These are phyloP conservation scores for Quercus lobata DNA, from an alignment of 331 rosid genomes.

Conservation along the genomic window DNA sequence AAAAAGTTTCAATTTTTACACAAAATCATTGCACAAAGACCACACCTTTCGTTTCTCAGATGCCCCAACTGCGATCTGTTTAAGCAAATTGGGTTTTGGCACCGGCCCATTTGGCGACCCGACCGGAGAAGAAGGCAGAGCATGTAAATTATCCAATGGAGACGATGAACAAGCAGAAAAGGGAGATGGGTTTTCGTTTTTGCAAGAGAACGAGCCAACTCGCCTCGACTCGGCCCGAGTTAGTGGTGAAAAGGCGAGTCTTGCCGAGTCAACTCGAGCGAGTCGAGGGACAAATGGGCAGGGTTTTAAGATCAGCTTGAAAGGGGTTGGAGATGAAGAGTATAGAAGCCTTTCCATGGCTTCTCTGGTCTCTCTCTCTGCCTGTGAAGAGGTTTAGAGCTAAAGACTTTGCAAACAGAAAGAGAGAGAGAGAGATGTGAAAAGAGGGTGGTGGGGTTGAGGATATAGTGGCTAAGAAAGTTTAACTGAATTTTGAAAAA, in stretches of 20 bases:
- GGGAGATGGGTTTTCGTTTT: conserved; percentile 22
- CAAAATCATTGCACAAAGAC: background rate
- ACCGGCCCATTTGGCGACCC: conserved; percentile 25
- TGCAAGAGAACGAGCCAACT: conserved; percentile 16
- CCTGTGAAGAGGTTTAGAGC: conserved; percentile 22
- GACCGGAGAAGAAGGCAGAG: conserved; percentile 23
- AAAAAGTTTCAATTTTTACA: background rate
- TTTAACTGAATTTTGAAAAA: background rate
- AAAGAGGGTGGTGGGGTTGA: background rate
- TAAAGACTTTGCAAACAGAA: conserved; percentile 19
- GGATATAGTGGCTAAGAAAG: conserved; percentile 43
- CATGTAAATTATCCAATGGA: conserved; percentile 13
- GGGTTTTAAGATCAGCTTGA: conserved; percentile 32
- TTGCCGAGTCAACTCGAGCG: conserved; percentile 26
- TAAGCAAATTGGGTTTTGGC: conserved; percentile 30
- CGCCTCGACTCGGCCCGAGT: conserved; percentile 11
- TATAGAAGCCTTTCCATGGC: conserved; percentile 94
- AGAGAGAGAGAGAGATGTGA: background rate
- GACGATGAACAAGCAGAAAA: conserved; percentile 30
- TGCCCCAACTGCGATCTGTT: conserved; percentile 32
- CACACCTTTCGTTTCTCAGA: conserved; percentile 51
- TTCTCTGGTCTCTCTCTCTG: conserved; percentile 21
- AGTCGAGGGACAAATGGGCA: conserved; percentile 28
- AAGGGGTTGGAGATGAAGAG: conserved; percentile 47
- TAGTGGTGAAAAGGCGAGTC: conserved; percentile 19